A percentile compares a stretch with the other conserved stretches of the same genome.
These are phyloP conservation scores for Chaetomium tenue DNA, from an alignment of 495 filamentous ascomycete species.

Conservation along the genomic window DNA sequence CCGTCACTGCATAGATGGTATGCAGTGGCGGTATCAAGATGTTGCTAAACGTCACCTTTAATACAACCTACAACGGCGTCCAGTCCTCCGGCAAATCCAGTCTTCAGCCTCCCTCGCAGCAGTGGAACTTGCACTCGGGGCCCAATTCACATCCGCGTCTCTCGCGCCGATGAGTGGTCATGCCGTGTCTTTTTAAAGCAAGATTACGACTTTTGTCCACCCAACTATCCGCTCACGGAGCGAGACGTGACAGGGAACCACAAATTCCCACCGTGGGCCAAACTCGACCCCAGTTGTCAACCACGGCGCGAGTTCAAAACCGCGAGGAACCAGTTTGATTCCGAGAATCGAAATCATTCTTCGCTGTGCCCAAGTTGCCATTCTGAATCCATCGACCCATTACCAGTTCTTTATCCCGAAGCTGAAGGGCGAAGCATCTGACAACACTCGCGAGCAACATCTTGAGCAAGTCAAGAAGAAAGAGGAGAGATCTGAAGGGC, in stretches of 20 bases:
- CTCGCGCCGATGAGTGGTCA: constrained; percentile 56
- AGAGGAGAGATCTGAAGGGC: constrained; percentile 46
- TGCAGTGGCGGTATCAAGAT: too few relatives aligned
- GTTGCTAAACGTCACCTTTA: too few relatives aligned
- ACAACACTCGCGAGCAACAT: constrained; percentile 36
- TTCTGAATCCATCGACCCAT: constrained; percentile 57
- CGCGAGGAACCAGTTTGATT: constrained; percentile 40
- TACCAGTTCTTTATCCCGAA: constrained; percentile 51
- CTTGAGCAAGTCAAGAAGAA: constrained; percentile 34
- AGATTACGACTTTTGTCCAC: constrained; percentile 51
- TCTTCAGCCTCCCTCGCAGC: constrained; percentile 68
- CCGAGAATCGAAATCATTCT: constrained; percentile 57
- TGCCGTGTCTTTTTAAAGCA: constrained; percentile 61
- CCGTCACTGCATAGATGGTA: too few relatives aligned
- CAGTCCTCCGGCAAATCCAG: constrained; percentile 79
- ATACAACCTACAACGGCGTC: too few relatives aligned
- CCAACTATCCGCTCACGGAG: constrained; percentile 32
- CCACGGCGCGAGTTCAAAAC: constrained; percentile 46
- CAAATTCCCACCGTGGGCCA: constrained; percentile 49
- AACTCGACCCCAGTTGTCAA: constrained; percentile 20
- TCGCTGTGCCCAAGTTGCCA: constrained; percentile 68
- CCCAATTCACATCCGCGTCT: constrained; percentile 73
- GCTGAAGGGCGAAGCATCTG: constrained; percentile 26
- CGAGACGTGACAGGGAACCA: constrained; percentile 42
- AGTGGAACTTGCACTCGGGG: constrained; percentile 73